A percentile compares a stretch with the other conserved stretches of the same genome.
phyloP scores from a whole-genome alignment of 2,329 filamentous ascomycete genomes.

The Penicillium palitans region DNA sequence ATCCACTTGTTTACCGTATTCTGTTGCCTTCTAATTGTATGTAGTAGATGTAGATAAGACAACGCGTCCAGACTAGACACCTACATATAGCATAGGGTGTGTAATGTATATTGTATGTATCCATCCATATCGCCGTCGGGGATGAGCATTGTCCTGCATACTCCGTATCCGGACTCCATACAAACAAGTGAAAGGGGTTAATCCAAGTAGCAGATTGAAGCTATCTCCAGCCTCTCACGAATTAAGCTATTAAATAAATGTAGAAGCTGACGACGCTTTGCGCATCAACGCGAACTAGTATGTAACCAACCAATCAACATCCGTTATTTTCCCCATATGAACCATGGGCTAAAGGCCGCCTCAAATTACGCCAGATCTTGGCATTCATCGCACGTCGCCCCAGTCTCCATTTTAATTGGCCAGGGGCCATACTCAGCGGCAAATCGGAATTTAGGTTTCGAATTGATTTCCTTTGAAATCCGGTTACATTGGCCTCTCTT shows the following conservation, averaged over 20 bases:
- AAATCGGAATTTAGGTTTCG: neutral
- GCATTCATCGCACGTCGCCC: neutral
- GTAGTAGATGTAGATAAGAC: neutral
- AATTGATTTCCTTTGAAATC: neutral
- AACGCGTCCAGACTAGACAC: neutral
- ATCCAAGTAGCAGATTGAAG: neutral
- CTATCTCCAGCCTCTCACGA: neutral
- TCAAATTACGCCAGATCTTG: slow-evolving; percentile 10
- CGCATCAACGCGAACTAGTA: neutral
- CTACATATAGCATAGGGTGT: no score
- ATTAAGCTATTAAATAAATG: neutral
- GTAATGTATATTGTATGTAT: neutral
- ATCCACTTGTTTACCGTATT: neutral
- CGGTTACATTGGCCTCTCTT: no score
- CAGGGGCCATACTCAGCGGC: neutral
- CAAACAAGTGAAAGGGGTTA: neutral
- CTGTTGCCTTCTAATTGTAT: no score
- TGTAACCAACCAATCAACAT: neutral
- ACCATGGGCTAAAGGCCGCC: slow-evolving; percentile 4
- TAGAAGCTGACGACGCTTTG: slow-evolving; percentile 9
- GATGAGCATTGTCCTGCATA: neutral
- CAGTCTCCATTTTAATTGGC: neutral
- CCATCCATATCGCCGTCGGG: neutral
- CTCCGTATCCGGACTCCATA: neutral
- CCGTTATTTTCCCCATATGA: neutral